phyloP scores from a whole-genome alignment of 805 yeast genomes.

The Hermanozyma aechmeae region DNA sequence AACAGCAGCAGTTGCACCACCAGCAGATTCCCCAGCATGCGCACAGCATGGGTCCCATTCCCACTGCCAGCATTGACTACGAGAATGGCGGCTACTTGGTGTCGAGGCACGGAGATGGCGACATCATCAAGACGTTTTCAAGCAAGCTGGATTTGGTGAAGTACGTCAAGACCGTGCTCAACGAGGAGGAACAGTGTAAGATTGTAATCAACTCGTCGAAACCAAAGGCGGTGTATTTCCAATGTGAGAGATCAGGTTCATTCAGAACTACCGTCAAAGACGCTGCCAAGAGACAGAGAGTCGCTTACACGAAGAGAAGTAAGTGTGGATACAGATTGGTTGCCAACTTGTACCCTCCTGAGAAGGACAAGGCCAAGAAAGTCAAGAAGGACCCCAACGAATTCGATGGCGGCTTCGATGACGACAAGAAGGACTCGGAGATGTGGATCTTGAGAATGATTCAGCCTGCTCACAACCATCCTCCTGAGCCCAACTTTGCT shows the following conservation, averaged over 20 bases:
- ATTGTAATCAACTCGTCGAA: conserved; percentile 38
- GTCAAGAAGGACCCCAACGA: conserved; percentile 16
- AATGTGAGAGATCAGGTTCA: conserved; percentile 36
- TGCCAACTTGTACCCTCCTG: conserved; percentile 29
- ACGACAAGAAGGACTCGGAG: conserved; percentile 17
- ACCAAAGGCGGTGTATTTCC: conserved; percentile 40
- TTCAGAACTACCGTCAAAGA: conserved; percentile 40
- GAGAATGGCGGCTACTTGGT: conserved; percentile 12
- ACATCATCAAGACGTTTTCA: conserved; percentile 13
- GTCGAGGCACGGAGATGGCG: conserved; percentile 13
- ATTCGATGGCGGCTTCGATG: conserved; percentile 10
- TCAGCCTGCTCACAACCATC: conserved; percentile 36
- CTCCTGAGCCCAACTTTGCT: conserved; percentile 29
- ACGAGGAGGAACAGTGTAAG: conserved; percentile 27
- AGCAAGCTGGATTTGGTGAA: conserved; percentile 10
- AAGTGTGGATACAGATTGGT: conserved; percentile 35
- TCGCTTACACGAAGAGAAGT: conserved; percentile 37
- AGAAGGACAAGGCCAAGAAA: conserved; percentile 30
- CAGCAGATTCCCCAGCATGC: background rate
- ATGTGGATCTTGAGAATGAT: conserved; percentile 41
- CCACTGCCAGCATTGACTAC: conserved; percentile 5
- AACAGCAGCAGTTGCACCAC: conserved; percentile 4
- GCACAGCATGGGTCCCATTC: background rate
- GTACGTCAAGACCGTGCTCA: conserved; percentile 14
- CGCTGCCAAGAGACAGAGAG: conserved; percentile 34